Evolutionary conservation across 2,329 filamentous ascomycete genomes (phyloP).

Genomic region (Westerdykella sp.): DNA sequence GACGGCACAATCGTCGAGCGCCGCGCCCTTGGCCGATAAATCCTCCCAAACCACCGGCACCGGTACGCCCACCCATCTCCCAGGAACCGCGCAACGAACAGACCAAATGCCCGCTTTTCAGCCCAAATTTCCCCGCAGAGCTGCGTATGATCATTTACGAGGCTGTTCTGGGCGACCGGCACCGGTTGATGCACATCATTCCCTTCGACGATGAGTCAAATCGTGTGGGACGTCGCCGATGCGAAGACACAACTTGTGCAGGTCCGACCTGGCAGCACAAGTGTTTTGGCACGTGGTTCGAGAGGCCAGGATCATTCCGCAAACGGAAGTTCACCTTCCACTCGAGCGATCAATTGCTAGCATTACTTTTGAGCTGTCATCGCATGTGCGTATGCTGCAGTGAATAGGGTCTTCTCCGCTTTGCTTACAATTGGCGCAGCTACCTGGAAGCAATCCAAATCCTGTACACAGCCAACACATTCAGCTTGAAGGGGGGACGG

Average conservation of each 20-base stretch:
- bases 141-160: slow-evolving; percentile 7
- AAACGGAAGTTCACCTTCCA: too few species aligned
- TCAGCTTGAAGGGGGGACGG: too few species aligned
- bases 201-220: slow-evolving; percentile 3
- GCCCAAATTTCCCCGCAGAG: slow-evolving; percentile 3
- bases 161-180: slow-evolving; percentile 4
- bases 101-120: slow-evolving; percentile 1
- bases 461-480: too few species aligned
- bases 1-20: too few species aligned
- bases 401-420: too few species aligned
- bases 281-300: slow-evolving; percentile 6
- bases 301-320: background rate
- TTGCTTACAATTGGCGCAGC: too few species aligned
- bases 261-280: slow-evolving; percentile 10
- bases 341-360: too few species aligned
- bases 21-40: too few species aligned
- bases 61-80: background rate
- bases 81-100: background rate
- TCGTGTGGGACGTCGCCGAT: slow-evolving; percentile 6
- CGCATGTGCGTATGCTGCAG: too few species aligned
- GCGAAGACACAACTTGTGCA: slow-evolving; percentile 3
- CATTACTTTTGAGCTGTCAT: too few species aligned
- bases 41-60: too few species aligned
- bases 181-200: slow-evolving; percentile 6
- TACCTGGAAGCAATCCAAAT: too few species aligned